phyloP scores from a whole-genome alignment of 192 early-diverging fungal genomes.

The Mortierella claussenii region DNA sequence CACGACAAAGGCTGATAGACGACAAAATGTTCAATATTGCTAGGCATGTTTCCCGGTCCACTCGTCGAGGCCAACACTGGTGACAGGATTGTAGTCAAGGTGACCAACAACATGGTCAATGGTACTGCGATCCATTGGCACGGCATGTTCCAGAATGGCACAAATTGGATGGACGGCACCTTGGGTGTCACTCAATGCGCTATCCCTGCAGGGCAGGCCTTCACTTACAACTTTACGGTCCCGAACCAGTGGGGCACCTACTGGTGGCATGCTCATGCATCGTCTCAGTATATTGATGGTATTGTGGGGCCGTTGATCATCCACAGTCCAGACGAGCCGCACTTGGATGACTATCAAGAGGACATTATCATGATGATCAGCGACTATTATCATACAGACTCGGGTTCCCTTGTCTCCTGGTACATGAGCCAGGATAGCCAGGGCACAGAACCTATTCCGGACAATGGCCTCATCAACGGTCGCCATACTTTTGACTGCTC shows the following conservation, averaged over 20 bases:
- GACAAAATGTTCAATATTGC: not conserved
- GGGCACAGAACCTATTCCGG: conserved; percentile 40
- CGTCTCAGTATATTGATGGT: conserved; percentile 52
- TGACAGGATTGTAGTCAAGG: conserved; percentile 61
- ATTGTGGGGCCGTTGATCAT: conserved; percentile 37
- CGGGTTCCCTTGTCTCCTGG: conserved; percentile 38
- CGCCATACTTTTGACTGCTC: conserved; percentile 25
- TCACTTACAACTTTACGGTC: conserved; percentile 55
- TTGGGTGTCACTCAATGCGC: conserved; percentile 54
- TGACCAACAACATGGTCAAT: conserved; percentile 47
- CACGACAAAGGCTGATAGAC: not conserved
- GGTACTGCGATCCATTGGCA: conserved; percentile 62
- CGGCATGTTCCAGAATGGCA: conserved; percentile 64
- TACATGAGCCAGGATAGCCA: conserved; percentile 42
- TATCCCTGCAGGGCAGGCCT: conserved; percentile 49
- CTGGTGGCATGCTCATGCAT: conserved; percentile 62
- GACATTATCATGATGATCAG: conserved; percentile 55
- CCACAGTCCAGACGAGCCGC: conserved; percentile 48
- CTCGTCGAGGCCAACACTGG: conserved; percentile 56
- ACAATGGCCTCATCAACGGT: conserved; percentile 36
- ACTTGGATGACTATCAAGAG: conserved; percentile 50
- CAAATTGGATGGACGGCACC: conserved; percentile 61
- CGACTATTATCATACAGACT: conserved; percentile 49
- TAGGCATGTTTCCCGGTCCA: conserved; percentile 58
- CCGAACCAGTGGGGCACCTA: conserved; percentile 57